These are phyloP conservation scores for Salisapilia sapeloensis DNA, from an alignment of 352 stramenopile genomes.

Conservation along the genomic window DNA sequence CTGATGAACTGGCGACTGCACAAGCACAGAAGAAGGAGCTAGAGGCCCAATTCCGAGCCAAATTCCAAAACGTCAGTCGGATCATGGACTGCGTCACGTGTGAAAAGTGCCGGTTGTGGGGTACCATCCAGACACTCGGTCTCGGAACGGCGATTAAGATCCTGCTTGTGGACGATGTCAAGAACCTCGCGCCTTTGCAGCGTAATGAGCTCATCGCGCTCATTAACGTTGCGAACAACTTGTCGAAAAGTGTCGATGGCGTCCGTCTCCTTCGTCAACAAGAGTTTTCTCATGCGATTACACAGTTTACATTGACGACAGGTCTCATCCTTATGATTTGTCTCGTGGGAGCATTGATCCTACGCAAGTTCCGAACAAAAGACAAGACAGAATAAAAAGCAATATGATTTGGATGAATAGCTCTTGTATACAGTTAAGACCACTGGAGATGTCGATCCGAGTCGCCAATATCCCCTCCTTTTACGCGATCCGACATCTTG, in stretches of 20 bases:
- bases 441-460: conserved; percentile 45
- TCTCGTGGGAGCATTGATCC: no score
- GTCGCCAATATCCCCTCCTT: conserved; percentile 60
- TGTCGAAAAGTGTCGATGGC: conserved; percentile 59
- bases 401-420: no score
- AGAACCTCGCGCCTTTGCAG: conserved; percentile 56
- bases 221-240: conserved; percentile 89
- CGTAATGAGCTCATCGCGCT: conserved; percentile 97
- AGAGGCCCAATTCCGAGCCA: conserved; percentile 61
- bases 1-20: conserved; percentile 36
- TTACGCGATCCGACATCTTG: conserved; percentile 37
- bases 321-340: no score
- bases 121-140: conserved; percentile 95
- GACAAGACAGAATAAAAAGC: no score
- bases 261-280: conserved; percentile 63
- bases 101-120: conserved; percentile 97
- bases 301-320: conserved; percentile 35
- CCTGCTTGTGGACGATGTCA: conserved; percentile 81
- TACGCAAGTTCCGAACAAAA: no score
- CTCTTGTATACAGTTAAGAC: no score
- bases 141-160: conserved; percentile 96
- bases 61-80: conserved; percentile 96
- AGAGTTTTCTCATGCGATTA: conserved; percentile 46
- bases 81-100: conserved; percentile 99
- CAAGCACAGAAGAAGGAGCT: conserved; percentile 42